A percentile compares a stretch with the other conserved stretches of the same genome.
These are phyloP conservation scores for Pyrus hybrid DNA, from an alignment of 331 rosid genomes.

Conservation along the genomic window DNA sequence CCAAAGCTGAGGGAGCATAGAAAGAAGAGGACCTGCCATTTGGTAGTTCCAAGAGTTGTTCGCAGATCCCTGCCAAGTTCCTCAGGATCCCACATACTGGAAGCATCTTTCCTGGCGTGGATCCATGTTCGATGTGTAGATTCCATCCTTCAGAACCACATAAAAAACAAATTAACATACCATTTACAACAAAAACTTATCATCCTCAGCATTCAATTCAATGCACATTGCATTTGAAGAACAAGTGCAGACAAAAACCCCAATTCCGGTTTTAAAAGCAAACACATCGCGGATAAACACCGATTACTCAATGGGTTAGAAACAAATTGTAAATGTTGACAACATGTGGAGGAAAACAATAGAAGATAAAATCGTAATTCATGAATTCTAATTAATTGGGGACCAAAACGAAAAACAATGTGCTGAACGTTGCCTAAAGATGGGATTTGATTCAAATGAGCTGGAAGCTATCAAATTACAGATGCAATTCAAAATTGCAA, in stretches of 20 bases:
- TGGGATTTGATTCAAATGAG: neutral
- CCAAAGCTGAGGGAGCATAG: neutral
- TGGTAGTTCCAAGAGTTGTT: slow-evolving; percentile 80
- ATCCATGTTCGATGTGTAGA: slow-evolving; percentile 73
- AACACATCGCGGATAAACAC: neutral
- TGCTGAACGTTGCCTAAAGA: neutral
- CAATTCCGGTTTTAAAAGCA: neutral
- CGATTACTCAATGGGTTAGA: neutral
- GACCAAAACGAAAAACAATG: no score
- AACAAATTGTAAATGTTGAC: neutral
- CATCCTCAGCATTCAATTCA: neutral
- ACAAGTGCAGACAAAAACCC: neutral
- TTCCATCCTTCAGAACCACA: slow-evolving; percentile 64
- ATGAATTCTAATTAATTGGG: neutral
- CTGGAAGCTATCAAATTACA: neutral
- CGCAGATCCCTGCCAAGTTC: slow-evolving; percentile 73
- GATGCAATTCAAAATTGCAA: neutral
- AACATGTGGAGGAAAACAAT: neutral
- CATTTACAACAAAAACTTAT: neutral
- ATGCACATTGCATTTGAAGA: neutral
- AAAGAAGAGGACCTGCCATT: slow-evolving; percentile 61
- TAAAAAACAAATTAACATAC: neutral
- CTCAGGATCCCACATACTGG: slow-evolving; percentile 50
- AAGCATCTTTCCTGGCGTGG: slow-evolving; percentile 42
- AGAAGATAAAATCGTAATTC: neutral